phyloP scores from a whole-genome alignment of 768 basidiomycete species.

The Hydnomerulius pinastri region DNA sequence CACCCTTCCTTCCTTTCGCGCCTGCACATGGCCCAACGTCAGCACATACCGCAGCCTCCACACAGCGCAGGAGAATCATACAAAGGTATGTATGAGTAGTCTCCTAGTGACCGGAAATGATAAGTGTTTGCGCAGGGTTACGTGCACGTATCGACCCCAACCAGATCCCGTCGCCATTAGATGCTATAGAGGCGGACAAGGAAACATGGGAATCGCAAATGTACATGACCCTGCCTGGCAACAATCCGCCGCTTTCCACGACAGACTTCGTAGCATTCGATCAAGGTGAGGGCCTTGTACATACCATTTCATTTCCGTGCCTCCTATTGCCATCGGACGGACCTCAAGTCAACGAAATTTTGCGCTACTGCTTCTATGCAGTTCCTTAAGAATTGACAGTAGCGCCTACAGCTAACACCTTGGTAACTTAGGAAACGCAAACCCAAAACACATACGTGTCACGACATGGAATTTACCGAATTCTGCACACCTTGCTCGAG shows the following conservation, averaged over 20 bases:
- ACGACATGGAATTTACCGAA: constrained; percentile 90
- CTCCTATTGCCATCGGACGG: neutral
- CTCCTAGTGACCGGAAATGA: neutral
- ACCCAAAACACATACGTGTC: constrained; percentile 85
- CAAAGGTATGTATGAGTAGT: constrained; percentile 34
- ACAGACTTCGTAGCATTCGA: constrained; percentile 90
- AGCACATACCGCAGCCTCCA: constrained; percentile 57
- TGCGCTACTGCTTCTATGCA: neutral
- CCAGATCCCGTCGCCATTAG: constrained; percentile 91
- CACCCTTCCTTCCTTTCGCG: neutral
- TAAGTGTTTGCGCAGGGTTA: constrained; percentile 50
- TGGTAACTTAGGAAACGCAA: constrained; percentile 69
- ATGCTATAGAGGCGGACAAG: constrained; percentile 77
- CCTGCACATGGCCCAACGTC: constrained; percentile 21
- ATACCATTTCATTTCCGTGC: neutral
- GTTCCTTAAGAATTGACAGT: neutral
- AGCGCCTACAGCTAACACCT: constrained; percentile 21
- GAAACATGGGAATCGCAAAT: constrained; percentile 72
- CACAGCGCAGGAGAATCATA: constrained; percentile 57
- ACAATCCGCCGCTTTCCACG: constrained; percentile 79
- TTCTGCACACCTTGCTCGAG: constrained; percentile 73
- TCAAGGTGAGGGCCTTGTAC: constrained; percentile 57
- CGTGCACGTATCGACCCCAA: constrained; percentile 81
- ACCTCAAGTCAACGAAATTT: neutral
- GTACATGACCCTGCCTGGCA: constrained; percentile 62